These are phyloP conservation scores for Flaveria sonorensis DNA, from an alignment of 129 eudicot species.

Conservation along the genomic window DNA sequence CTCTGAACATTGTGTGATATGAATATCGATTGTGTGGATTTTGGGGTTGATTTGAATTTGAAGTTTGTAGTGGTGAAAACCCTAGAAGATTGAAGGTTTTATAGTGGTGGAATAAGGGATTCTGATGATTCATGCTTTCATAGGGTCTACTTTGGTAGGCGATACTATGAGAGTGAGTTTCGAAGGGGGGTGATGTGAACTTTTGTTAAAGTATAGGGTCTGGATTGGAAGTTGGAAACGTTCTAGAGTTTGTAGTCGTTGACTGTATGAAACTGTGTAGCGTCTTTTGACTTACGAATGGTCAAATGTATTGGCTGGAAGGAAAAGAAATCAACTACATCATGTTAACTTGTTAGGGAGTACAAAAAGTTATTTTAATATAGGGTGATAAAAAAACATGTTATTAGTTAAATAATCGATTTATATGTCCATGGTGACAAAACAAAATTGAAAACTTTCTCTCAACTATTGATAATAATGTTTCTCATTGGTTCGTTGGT, in stretches of 20 bases:
- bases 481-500: no score
- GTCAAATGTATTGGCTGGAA: no score
- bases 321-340: no score
- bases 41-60: not conserved
- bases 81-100: conserved; percentile 21
- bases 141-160: not conserved
- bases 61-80: conserved; percentile 12
- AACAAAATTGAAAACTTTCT: no score
- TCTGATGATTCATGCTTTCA: not conserved
- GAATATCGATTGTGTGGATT: no score
- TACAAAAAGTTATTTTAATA: no score
- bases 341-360: no score
- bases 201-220: not conserved
- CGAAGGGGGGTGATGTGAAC: not conserved
- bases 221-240: not conserved
- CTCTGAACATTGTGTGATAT: conserved; percentile 58
- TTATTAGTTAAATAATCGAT: no score
- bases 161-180: not conserved
- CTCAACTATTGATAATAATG: no score
- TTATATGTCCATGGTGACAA: no score
- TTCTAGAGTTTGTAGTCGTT: conserved; percentile 6
- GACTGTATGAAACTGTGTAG: not conserved
- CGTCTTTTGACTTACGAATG: no score
- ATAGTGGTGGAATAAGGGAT: not conserved
- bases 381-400: no score